Evolutionary conservation across 2,329 filamentous ascomycete genomes (phyloP).

Genomic region (Trichoderma sp.): DNA sequence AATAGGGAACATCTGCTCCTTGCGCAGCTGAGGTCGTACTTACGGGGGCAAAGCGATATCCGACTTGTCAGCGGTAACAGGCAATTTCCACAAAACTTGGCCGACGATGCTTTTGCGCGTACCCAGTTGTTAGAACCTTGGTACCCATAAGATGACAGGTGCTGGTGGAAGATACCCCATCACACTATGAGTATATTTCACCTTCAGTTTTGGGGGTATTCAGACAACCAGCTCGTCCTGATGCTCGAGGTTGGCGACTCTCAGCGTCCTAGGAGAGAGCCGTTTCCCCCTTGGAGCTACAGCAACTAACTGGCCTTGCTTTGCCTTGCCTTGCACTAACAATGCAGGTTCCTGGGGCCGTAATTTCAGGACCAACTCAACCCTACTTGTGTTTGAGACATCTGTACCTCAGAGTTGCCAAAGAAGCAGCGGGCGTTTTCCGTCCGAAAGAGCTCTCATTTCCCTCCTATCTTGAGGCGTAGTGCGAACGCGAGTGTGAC

Average conservation of each 20-base stretch:
- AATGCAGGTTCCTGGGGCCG: not conserved
- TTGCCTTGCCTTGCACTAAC: not conserved
- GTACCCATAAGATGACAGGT: not conserved
- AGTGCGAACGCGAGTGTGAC: not conserved
- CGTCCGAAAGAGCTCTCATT: not conserved
- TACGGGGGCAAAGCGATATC: not conserved
- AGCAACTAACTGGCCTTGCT: not conserved
- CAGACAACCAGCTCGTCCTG: not conserved
- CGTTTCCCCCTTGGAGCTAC: not conserved
- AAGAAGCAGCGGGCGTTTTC: not conserved
- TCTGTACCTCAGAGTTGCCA: not conserved
- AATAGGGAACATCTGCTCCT: constrained; percentile 7
- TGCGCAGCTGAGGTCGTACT: constrained; percentile 6
- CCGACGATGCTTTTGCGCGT: not conserved
- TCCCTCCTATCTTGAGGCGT: not conserved
- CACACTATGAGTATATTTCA: not conserved
- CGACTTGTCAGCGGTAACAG: not conserved
- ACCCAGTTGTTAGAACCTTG: not conserved
- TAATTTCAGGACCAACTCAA: not conserved
- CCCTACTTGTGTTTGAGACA: constrained; percentile 11
- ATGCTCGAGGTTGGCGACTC: not conserved
- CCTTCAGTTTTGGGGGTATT: not conserved
- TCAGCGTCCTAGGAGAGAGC: not conserved
- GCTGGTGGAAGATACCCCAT: not conserved
- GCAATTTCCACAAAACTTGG: constrained; percentile 11